These are phyloP conservation scores for Dendrobium catenatum DNA, from an alignment of 106 monocot species.

Conservation along the genomic window DNA sequence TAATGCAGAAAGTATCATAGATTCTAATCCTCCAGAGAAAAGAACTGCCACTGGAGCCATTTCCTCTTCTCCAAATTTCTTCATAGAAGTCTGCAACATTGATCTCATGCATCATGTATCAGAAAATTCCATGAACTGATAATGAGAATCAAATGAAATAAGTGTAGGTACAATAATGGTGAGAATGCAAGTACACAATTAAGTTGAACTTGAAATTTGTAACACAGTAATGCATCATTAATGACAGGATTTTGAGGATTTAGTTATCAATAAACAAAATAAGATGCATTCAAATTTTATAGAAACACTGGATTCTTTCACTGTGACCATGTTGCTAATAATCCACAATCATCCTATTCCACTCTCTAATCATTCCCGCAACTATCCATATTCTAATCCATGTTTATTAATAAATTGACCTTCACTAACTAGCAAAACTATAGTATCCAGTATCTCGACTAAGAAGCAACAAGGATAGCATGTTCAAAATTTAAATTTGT, in stretches of 20 bases:
- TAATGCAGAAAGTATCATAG: slow-evolving; percentile 94
- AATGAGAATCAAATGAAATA: not conserved
- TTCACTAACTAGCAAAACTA: not conserved
- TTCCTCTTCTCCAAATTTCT: slow-evolving; percentile 20
- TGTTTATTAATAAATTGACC: not conserved
- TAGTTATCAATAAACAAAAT: slow-evolving; percentile 1
- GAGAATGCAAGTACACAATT: slow-evolving; percentile 1
- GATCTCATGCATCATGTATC: not conserved
- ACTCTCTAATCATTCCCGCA: slow-evolving; percentile 7
- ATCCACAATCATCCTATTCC: not conserved
- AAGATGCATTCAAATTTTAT: not conserved
- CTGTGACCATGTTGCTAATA: not conserved
- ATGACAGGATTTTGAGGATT: not conserved
- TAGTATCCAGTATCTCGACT: not conserved
- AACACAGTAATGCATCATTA: not conserved
- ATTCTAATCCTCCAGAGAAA: slow-evolving; percentile 95
- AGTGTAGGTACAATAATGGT: not conserved
- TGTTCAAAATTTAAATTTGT: not conserved
- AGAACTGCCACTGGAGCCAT: slow-evolving; percentile 69
- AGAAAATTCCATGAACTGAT: not conserved
- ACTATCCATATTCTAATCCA: not conserved
- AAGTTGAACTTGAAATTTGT: not conserved
- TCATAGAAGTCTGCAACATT: slow-evolving; percentile 23
- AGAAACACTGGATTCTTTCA: not conserved
- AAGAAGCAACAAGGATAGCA: not conserved